Percentiles rank a stretch among this genome's conserved stretches.
Conservation (phyloP, 768 basidiomycete species). For the Hericium coralloides region DNA sequence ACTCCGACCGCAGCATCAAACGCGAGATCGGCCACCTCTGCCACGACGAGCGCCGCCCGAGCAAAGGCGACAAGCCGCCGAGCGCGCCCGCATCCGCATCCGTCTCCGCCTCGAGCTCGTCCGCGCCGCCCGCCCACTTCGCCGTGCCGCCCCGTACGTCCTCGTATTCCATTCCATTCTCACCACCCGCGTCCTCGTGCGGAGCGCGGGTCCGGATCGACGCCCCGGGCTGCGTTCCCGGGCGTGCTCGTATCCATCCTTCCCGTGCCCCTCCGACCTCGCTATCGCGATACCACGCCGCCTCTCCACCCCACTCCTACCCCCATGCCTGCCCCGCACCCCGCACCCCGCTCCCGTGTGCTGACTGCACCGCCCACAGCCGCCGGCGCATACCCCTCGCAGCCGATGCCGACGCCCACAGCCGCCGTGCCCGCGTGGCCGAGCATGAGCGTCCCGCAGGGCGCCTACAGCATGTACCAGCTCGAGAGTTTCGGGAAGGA, state of each 20-base stretch:
- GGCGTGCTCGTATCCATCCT: background rate
- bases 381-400: conserved; percentile 10
- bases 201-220: background rate
- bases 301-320: background rate
- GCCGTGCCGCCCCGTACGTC: background rate
- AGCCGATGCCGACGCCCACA: conserved; percentile 15
- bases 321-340: background rate
- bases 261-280: background rate
- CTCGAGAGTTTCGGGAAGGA: conserved; percentile 74
- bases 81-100: conserved; percentile 18
- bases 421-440: conserved; percentile 42
- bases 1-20: conserved; percentile 58
- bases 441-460: conserved; percentile 33
- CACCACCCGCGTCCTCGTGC: background rate
- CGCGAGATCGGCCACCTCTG: conserved; percentile 94
- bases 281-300: background rate
- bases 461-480: conserved; percentile 49
- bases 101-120: background rate
- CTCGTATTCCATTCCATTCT: background rate
- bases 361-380: background rate
- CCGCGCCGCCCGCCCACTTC: conserved; percentile 1
- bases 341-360: background rate
- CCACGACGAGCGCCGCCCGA: conserved; percentile 69
- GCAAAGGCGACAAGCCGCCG: conserved; percentile 32
- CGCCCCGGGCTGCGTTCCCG: background rate